A percentile compares a stretch with the other conserved stretches of the same genome.
Evolutionary conservation across 306 rosid species (phyloP).

Genomic region (Benincasa hispida): DNA sequence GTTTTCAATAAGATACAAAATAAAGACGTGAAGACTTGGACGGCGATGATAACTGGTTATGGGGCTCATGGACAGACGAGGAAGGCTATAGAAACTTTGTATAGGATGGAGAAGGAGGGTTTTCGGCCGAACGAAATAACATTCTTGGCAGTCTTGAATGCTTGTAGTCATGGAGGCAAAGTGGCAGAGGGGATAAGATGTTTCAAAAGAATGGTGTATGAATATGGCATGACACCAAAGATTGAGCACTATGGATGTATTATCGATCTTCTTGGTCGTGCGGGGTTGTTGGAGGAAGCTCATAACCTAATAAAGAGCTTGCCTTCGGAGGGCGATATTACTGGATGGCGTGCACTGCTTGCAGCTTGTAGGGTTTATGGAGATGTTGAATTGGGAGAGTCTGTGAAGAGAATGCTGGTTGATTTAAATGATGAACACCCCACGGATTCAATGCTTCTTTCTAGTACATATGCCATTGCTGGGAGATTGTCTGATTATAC

Average conservation of each 20-base stretch:
- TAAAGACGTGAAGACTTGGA: slow-evolving; percentile 69
- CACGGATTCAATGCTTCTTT: slow-evolving; percentile 51
- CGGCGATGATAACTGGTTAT: slow-evolving; percentile 53
- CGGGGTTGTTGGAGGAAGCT: slow-evolving; percentile 64
- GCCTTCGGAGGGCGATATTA: slow-evolving; percentile 41
- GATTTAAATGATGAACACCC: slow-evolving; percentile 41
- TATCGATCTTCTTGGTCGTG: slow-evolving; percentile 63
- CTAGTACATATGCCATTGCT: slow-evolving; percentile 46
- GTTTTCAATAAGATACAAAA: slow-evolving; percentile 35
- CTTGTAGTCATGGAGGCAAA: slow-evolving; percentile 69
- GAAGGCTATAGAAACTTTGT: slow-evolving; percentile 31
- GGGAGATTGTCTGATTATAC: slow-evolving; percentile 47
- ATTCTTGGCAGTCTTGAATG: slow-evolving; percentile 44
- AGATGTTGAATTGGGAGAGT: slow-evolving; percentile 35
- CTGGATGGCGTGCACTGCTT: slow-evolving; percentile 65
- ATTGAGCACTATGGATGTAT: slow-evolving; percentile 65
- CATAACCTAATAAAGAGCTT: slow-evolving; percentile 39
- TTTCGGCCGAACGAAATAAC: slow-evolving; percentile 47
- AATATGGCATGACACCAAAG: slow-evolving; percentile 33
- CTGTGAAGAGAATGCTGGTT: slow-evolving; percentile 31
- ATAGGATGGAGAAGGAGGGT: slow-evolving; percentile 46
- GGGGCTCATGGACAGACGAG: slow-evolving; percentile 52
- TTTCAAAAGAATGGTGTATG: slow-evolving; percentile 44
- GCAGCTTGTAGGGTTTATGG: slow-evolving; percentile 60
- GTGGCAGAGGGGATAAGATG: slow-evolving; percentile 38